These are phyloP conservation scores for Salix caprea DNA, from an alignment of 345 rosid species.

Conservation along the genomic window DNA sequence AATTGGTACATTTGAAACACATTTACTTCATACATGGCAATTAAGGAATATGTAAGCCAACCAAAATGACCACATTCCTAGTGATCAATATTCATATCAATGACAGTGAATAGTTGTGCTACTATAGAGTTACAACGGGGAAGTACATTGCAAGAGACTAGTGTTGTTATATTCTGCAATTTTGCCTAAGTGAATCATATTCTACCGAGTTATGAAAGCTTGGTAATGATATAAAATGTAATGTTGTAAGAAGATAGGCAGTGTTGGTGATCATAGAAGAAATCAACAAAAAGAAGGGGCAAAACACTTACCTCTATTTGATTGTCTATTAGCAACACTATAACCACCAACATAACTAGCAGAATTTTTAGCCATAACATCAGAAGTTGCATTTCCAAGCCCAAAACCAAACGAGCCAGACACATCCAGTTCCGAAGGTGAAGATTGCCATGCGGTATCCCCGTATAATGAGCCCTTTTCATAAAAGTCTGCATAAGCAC, in stretches of 20 bases:
- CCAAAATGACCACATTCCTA: not conserved
- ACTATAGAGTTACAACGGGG: not conserved
- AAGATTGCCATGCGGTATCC: conserved; percentile 47
- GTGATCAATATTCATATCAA: not conserved
- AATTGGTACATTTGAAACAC: not conserved
- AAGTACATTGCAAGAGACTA: not conserved
- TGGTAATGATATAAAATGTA: not conserved
- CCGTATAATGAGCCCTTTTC: conserved; percentile 36
- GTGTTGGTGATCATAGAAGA: not conserved
- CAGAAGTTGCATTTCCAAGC: conserved; percentile 45
- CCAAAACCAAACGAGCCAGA: conserved; percentile 50
- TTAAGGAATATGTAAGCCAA: not conserved
- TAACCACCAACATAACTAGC: conserved; percentile 52
- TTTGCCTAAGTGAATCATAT: not conserved
- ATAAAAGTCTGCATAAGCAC: conserved; percentile 31
- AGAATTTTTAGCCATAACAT: conserved; percentile 40
- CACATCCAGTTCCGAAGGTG: conserved; percentile 35
- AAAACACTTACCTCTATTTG: conserved; percentile 47
- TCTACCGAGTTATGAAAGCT: not conserved
- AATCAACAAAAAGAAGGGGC: not conserved
- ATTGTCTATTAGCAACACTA: conserved; percentile 51
- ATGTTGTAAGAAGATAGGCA: not conserved
- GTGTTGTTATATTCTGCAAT: not conserved
- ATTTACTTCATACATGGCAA: not conserved
- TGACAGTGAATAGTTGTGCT: not conserved